Evolutionary conservation across 352 stramenopile genomes (phyloP).

Genomic region (Globisporangium abappressorium): DNA sequence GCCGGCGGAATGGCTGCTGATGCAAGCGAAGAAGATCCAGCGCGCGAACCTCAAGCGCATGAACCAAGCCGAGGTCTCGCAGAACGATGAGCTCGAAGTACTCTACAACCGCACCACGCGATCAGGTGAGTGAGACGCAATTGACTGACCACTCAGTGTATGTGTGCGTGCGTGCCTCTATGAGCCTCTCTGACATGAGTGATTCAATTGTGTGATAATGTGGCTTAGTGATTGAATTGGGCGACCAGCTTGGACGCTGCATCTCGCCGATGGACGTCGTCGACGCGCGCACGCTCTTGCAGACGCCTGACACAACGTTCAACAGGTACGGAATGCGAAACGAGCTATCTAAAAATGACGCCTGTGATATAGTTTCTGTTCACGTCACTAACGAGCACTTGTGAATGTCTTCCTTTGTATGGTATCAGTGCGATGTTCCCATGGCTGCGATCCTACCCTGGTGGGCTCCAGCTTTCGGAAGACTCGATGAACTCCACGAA

Average conservation of each 20-base stretch:
- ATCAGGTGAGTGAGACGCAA: constrained; percentile 18
- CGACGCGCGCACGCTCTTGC: constrained; percentile 63
- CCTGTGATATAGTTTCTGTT: background rate
- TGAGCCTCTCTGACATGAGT: background rate
- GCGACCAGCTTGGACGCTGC: constrained; percentile 56
- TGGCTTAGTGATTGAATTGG: constrained; percentile 56
- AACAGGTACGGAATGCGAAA: constrained; percentile 26
- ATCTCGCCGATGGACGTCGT: constrained; percentile 78
- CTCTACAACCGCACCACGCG: constrained; percentile 78
- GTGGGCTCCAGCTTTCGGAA: constrained; percentile 39
- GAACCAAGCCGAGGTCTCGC: constrained; percentile 14
- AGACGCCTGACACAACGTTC: constrained; percentile 63
- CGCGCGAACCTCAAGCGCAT: constrained; percentile 45
- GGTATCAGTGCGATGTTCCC: constrained; percentile 61
- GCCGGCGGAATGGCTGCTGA: constrained; percentile 69
- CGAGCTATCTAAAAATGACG: background rate
- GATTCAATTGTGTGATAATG: background rate
- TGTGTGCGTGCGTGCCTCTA: background rate
- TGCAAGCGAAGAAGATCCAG: constrained; percentile 76
- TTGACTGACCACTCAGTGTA: background rate
- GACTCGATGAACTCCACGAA: constrained; percentile 66
- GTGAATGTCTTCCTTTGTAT: background rate
- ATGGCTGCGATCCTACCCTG: constrained; percentile 67
- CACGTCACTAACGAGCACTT: background rate
- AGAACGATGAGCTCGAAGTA: constrained; percentile 68